Evolutionary conservation across 768 basidiomycete genomes (phyloP).

Genomic region (Pleurotus tuoliensis): DNA sequence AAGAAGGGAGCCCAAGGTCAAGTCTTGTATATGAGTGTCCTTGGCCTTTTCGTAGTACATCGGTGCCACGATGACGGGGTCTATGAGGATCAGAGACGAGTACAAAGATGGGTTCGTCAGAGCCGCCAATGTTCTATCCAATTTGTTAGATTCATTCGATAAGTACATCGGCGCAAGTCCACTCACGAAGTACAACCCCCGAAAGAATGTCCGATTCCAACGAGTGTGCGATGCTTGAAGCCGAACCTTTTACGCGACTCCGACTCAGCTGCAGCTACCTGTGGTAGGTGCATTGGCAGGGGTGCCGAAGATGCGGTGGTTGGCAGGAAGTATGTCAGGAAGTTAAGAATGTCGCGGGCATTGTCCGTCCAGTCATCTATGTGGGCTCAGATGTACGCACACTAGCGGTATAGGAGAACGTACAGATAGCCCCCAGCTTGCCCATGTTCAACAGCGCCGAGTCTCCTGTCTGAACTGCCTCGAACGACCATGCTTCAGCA

Average conservation of each 20-base stretch:
- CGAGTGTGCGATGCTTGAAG: constrained; percentile 48
- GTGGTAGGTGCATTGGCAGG: constrained; percentile 52
- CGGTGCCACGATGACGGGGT: constrained; percentile 62
- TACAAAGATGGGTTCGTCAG: constrained; percentile 63
- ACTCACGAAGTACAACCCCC: constrained; percentile 77
- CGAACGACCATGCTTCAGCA: constrained; percentile 81
- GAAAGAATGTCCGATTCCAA: constrained; percentile 80
- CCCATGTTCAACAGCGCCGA: constrained; percentile 66
- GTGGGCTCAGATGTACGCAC: background rate
- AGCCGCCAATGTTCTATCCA: constrained; percentile 58
- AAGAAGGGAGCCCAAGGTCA: constrained; percentile 44
- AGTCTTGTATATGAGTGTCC: constrained; percentile 13
- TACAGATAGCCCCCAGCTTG: constrained; percentile 56
- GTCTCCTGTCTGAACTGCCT: constrained; percentile 84
- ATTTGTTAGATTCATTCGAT: constrained; percentile 3
- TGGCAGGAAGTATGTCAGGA: constrained; percentile 64
- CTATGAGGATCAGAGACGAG: constrained; percentile 67
- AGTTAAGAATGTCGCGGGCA: constrained; percentile 73
- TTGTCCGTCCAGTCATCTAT: constrained; percentile 79
- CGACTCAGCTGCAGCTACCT: constrained; percentile 40
- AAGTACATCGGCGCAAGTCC: background rate
- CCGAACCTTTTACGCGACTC: constrained; percentile 41
- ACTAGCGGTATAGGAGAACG: constrained; percentile 18
- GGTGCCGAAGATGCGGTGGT: constrained; percentile 21
- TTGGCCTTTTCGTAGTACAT: constrained; percentile 10